phyloP scores from a whole-genome alignment of 2,329 filamentous ascomycete genomes.

The Botrytis pseudocinerea region DNA sequence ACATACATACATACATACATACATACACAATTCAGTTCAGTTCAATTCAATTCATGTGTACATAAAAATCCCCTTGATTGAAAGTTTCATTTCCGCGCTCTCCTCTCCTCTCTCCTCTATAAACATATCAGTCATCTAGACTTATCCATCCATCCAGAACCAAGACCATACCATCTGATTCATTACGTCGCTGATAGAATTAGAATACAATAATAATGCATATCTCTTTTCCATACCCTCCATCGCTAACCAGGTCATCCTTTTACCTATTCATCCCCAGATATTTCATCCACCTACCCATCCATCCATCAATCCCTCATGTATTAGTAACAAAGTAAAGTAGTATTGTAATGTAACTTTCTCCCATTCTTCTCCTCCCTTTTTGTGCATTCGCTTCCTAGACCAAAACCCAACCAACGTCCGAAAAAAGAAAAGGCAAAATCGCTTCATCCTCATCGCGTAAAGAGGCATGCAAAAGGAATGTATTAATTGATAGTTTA shows the following conservation, averaged over 20 bases:
- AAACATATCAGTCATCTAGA: not conserved
- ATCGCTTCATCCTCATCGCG: not conserved
- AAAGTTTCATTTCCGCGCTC: no score
- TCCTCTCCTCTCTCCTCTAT: not conserved
- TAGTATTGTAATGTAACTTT: not conserved
- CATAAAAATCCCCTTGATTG: not conserved
- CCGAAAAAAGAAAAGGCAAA: not conserved
- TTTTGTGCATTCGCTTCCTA: constrained; percentile 10
- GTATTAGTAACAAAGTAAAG: constrained; percentile 17
- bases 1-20: not conserved
- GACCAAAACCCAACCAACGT: constrained; percentile 2
- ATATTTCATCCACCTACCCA: no score
- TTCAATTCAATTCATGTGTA: not conserved
- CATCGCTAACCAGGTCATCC: not conserved
- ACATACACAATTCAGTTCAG: not conserved
- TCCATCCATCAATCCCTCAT: constrained; percentile 7
- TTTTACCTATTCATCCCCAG: not conserved
- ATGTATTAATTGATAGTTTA: not conserved
- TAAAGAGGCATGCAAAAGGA: not conserved
- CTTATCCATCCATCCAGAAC: not conserved
- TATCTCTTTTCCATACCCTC: not conserved
- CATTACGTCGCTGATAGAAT: not conserved
- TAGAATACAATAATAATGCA: not conserved
- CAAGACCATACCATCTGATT: not conserved
- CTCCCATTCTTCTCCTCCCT: no score